Percentiles rank a stretch among this genome's conserved stretches.
Conservation (phyloP, 176 grass and related monocot genomes). For the Lolium perenne region DNA sequence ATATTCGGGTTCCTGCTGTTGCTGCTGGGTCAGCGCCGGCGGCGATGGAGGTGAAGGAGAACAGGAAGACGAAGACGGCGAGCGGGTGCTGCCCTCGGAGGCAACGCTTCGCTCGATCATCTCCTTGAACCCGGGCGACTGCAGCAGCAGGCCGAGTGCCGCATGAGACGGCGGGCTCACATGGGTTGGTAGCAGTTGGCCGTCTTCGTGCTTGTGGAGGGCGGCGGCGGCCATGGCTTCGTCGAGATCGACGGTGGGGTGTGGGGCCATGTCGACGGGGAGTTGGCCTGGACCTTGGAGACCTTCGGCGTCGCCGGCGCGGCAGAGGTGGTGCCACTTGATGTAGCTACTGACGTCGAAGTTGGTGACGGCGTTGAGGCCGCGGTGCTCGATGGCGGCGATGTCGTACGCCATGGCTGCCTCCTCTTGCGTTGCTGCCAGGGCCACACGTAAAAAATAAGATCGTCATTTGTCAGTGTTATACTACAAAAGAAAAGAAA, state of each 20-base stretch:
- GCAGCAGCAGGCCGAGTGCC: conserved; percentile 38
- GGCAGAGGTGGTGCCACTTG: conserved; percentile 31
- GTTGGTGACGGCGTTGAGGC: conserved; percentile 79
- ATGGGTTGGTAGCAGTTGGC: background rate
- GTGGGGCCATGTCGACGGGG: background rate
- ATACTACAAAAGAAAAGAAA: no score
- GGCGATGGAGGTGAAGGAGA: background rate
- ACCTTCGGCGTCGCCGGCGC: background rate
- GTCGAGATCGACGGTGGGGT: background rate
- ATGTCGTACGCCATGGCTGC: conserved; percentile 81
- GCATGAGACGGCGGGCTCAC: background rate
- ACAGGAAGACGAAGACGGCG: background rate
- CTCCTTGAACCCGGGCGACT: conserved; percentile 60
- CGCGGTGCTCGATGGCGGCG: conserved; percentile 73
- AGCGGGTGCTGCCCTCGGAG: background rate
- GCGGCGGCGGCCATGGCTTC: background rate
- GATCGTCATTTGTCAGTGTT: background rate
- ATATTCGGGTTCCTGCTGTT: background rate
- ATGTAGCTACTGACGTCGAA: conserved; percentile 74
- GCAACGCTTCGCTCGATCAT: conserved; percentile 45
- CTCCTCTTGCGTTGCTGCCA: conserved; percentile 75
- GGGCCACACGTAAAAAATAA: background rate
- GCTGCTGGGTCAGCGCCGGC: background rate
- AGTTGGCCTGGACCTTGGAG: background rate
- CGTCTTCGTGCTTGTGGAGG: background rate